Conservation (phyloP, 495 filamentous ascomycete species). For the Talaromyces borbonicus region DNA sequence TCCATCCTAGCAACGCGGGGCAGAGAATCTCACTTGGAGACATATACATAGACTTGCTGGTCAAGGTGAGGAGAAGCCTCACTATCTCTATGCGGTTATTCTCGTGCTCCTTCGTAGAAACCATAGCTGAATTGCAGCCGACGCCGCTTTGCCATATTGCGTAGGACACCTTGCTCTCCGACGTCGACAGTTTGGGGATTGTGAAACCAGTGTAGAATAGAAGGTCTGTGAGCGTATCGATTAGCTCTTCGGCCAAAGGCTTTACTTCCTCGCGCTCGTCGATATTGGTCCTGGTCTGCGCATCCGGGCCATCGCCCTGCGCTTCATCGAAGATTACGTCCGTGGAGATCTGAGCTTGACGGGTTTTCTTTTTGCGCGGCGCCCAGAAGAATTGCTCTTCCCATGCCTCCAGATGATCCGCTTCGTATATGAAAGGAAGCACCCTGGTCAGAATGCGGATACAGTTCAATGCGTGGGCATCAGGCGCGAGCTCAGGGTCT, state of each 20-base stretch:
- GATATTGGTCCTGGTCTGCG: constrained; percentile 28
- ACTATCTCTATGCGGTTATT: constrained; percentile 86
- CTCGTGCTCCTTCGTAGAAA: constrained; percentile 82
- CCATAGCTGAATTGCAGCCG: constrained; percentile 83
- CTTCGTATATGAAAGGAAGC: constrained; percentile 88
- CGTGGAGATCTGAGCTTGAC: constrained; percentile 40
- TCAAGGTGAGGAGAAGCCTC: constrained; percentile 74
- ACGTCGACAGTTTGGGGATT: constrained; percentile 53
- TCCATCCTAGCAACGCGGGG: neutral
- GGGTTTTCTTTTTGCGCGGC: constrained; percentile 53
- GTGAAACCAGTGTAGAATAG: constrained; percentile 90
- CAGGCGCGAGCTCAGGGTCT: constrained; percentile 79
- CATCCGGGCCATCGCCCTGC: constrained; percentile 38
- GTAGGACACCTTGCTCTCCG: constrained; percentile 75
- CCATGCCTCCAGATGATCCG: constrained; percentile 76
- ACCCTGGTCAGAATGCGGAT: constrained; percentile 85
- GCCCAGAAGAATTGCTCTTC: constrained; percentile 92
- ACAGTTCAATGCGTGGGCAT: constrained; percentile 85
- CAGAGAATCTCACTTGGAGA: constrained; percentile 49
- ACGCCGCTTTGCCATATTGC: constrained; percentile 98
- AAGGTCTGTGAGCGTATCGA: constrained; percentile 82
- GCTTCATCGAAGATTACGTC: constrained; percentile 85
- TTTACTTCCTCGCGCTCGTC: constrained; percentile 73
- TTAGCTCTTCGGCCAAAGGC: constrained; percentile 85
- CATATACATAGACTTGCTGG: constrained; percentile 88